Percentiles rank a stretch among this genome's conserved stretches.
phyloP scores from a whole-genome alignment of 768 basidiomycete species.

The Mycena galericulata region DNA sequence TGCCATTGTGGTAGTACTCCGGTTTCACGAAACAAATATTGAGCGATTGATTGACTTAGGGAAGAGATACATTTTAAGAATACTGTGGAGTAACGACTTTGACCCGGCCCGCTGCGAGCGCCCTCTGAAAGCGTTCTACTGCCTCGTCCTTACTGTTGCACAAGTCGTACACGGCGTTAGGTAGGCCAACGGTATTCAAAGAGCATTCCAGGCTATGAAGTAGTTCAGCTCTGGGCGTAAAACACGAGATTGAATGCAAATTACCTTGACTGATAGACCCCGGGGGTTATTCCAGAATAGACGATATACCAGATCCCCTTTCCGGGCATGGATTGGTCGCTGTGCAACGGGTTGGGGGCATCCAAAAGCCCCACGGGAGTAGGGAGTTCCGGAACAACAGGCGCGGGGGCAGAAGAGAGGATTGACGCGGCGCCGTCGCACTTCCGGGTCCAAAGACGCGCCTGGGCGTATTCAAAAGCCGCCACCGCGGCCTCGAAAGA shows the following conservation, averaged over 20 bases:
- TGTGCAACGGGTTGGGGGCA: neutral
- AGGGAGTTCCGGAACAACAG: neutral
- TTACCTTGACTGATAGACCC: neutral
- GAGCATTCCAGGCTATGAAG: neutral
- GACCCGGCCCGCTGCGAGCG: neutral
- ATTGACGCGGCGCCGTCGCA: too few species aligned
- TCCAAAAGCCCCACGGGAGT: neutral
- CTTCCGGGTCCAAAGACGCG: neutral
- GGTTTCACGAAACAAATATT: too few species aligned
- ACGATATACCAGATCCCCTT: neutral
- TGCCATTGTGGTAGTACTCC: too few species aligned
- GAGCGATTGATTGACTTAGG: too few species aligned
- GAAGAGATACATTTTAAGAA: too few species aligned
- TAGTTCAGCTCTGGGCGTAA: neutral
- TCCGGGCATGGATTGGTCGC: too few species aligned
- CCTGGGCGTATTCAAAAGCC: neutral
- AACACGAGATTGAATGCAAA: too few species aligned
- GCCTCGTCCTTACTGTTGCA: neutral
- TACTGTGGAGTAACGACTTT: neutral
- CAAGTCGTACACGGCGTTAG: neutral
- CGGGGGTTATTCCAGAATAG: neutral
- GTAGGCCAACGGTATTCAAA: neutral
- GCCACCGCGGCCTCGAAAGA: neutral
- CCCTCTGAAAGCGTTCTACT: neutral
- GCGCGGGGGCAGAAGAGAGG: neutral